Conservation (phyloP, 805 yeast species). For the Kurtzmaniella cleridarum region DNA sequence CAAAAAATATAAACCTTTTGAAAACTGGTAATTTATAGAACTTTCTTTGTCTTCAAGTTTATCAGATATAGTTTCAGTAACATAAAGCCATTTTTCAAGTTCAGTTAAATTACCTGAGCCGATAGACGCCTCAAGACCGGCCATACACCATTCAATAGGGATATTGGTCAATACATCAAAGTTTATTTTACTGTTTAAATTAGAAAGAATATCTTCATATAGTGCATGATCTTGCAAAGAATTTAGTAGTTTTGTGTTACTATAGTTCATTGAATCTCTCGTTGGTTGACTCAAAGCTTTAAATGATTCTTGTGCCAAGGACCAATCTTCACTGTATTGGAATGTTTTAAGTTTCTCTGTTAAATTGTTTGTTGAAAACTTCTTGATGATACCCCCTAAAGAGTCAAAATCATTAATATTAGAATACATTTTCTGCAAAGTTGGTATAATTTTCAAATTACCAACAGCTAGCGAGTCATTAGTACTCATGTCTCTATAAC, state of each 20-base stretch:
- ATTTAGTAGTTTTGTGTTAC: constrained; percentile 52
- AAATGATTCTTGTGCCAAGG: constrained; percentile 79
- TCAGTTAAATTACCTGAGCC: constrained; percentile 50
- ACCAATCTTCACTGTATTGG: constrained; percentile 83
- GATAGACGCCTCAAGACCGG: constrained; percentile 75
- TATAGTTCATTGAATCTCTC: constrained; percentile 24
- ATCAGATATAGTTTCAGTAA: constrained; percentile 35
- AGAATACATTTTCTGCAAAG: constrained; percentile 78
- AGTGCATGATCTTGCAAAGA: constrained; percentile 75
- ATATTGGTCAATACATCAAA: constrained; percentile 14
- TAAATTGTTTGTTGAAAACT: constrained; percentile 62
- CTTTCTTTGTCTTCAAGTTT: constrained; percentile 45
- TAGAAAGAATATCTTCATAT: constrained; percentile 57
- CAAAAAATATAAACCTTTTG: constrained; percentile 53
- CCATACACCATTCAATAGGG: constrained; percentile 54
- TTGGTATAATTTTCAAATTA: constrained; percentile 35
- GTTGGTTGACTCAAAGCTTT: constrained; percentile 50
- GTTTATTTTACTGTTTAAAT: constrained; percentile 35
- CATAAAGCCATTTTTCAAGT: constrained; percentile 54
- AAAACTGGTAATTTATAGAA: constrained; percentile 57
- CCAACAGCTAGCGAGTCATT: constrained; percentile 17
- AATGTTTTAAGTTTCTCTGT: constrained; percentile 76
- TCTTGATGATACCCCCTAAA: constrained; percentile 75
- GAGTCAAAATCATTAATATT: constrained; percentile 87
- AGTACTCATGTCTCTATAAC: constrained; percentile 40